Evolutionary conservation across 2,329 filamentous ascomycete species (phyloP), one percentile per base, ranked within the genome.

Genomic region (Aspergillus sp.): DNA sequence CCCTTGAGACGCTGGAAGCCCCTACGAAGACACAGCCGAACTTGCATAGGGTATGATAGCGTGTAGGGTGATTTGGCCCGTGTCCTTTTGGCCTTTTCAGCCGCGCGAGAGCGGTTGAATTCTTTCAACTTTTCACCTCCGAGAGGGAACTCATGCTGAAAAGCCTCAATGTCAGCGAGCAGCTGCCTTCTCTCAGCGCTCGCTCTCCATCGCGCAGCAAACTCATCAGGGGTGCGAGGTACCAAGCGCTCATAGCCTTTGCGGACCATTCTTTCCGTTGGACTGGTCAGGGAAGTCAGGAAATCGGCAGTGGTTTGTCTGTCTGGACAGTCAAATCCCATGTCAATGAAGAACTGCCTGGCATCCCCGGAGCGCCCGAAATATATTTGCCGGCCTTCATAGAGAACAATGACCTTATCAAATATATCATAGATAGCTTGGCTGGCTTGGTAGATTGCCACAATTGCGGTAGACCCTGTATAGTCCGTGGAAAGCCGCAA

Each of bases 61-160:
- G 91, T 96, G 74, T 89, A 96, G 0, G 92, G 91, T 0, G 91
- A 95, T 70, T 84, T 84, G 50, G 82, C 75, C 3, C 90, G 88
- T 54, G 77, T 75, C 3, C 61, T 47, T 58, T 75, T 78, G 5
- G 77, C 70, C 61, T 80, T 77, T 55, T 79, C 73, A 11, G 75
- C 71, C 19, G 68, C 71, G 21, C 78, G 71, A 19, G 79, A 79
- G 19, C 68, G 65, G 51, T 64, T 67, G 64, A 79, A 79, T 19
- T 71, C 64, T n/a, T 75, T 58, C 10, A 74, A 56, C n/a, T 74
- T 71, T 48, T 70, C 67, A 25, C 73, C 73, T 15, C 71, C 73
- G 4, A 75, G 57, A 0, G 75, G 76, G 55, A 74, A 75, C 32
- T 75, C 67, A 5, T 67, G 59, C 15, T 79, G 70, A 58, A 77